Evolutionary conservation across 441 rosid genomes (phyloP).

Genomic region (Adansonia grandidieri): DNA sequence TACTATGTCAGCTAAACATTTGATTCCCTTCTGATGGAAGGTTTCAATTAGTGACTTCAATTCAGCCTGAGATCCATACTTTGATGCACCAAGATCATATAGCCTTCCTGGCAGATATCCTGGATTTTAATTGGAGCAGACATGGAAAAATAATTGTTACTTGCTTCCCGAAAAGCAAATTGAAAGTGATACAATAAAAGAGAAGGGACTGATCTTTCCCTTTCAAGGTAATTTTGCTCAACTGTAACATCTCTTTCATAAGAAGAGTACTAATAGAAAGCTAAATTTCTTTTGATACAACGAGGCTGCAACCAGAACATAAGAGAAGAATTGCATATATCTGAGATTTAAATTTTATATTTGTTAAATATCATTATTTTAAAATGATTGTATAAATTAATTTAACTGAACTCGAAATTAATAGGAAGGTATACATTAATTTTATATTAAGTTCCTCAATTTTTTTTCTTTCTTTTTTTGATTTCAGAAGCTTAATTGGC

Average conservation of each 20-base stretch:
- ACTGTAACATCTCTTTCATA: conserved; percentile 12
- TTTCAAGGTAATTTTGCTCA: not conserved
- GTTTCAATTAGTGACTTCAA: conserved; percentile 57
- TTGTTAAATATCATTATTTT: not conserved
- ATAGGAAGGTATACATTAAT: too few relatives aligned
- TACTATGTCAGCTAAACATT: conserved; percentile 78
- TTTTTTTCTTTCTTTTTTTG: too few relatives aligned
- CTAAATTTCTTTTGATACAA: not conserved
- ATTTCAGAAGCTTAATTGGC: not conserved
- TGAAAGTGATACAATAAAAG: not conserved
- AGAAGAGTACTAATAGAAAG: not conserved
- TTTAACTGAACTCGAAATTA: not conserved
- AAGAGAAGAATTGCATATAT: not conserved
- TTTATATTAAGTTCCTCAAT: too few relatives aligned
- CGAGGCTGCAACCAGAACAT: not conserved
- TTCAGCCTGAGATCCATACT: conserved; percentile 63
- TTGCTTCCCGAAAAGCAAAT: not conserved
- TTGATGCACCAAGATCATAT: conserved; percentile 73
- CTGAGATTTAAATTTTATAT: not conserved
- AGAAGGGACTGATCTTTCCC: not conserved
- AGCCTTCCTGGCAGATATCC: conserved; percentile 88
- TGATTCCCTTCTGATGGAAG: conserved; percentile 61
- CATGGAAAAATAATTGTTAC: not conserved
- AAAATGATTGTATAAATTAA: not conserved
- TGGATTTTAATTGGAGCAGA: conserved; percentile 18